Evolutionary conservation across 75 land plant genomes (phyloP).

Genomic region (Ceratopteris richardii): DNA sequence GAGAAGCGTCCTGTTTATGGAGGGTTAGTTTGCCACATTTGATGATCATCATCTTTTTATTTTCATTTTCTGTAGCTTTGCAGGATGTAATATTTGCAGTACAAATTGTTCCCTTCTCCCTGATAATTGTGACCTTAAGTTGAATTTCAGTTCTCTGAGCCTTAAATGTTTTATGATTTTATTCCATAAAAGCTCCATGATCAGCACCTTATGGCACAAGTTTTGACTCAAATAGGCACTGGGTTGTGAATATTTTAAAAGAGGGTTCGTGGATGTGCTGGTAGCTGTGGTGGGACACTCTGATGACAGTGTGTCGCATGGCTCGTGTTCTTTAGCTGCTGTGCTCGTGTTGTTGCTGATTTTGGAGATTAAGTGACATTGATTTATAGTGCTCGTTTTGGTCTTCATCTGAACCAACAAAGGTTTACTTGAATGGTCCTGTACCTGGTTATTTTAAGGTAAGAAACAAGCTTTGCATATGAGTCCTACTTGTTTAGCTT

Average conservation of each 20-base stretch:
- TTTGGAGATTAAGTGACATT: too few relatives aligned
- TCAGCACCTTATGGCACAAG: too few relatives aligned
- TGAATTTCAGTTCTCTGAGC: neutral
- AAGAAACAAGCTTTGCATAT: too few relatives aligned
- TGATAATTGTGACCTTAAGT: neutral
- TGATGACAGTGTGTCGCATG: neutral
- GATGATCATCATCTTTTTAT: neutral
- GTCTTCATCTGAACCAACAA: too few relatives aligned
- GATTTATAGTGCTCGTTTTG: too few relatives aligned
- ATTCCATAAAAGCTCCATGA: neutral
- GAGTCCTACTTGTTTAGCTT: too few relatives aligned
- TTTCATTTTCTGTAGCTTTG: neutral
- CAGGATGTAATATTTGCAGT: neutral
- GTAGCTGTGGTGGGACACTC: slow-evolving; percentile 1
- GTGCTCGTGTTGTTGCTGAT: slow-evolving; percentile 4
- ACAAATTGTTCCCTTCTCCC: neutral
- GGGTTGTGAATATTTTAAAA: neutral
- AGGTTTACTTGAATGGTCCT: too few relatives aligned
- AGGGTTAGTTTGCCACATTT: neutral
- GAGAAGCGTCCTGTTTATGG: neutral
- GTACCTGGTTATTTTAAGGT: too few relatives aligned
- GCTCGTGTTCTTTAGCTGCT: slow-evolving; percentile 1
- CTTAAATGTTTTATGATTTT: neutral
- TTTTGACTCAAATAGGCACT: neutral
- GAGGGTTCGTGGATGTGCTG: slow-evolving; percentile 6